A percentile compares a stretch with the other conserved stretches of the same genome.
These are phyloP conservation scores for Kuraishia borneana DNA, from an alignment of 805 yeast species.

Conservation along the genomic window DNA sequence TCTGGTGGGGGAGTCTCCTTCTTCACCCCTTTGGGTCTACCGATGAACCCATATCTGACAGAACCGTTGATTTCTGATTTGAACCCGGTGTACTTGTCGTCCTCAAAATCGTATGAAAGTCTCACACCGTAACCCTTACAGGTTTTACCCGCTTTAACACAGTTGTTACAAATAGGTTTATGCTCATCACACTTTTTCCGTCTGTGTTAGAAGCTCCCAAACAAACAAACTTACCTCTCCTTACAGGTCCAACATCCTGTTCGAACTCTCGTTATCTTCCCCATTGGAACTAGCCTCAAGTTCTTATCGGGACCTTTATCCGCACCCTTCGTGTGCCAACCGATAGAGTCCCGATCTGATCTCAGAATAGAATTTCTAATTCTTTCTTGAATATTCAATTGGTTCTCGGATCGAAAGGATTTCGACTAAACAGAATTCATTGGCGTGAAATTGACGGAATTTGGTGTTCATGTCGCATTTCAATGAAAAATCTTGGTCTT, in stretches of 20 bases:
- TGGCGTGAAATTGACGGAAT: background rate
- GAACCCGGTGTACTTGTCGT: constrained; percentile 8
- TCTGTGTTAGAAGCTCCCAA: background rate
- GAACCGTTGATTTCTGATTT: constrained; percentile 3
- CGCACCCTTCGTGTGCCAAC: no score
- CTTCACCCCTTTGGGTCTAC: constrained; percentile 2
- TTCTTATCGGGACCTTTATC: background rate
- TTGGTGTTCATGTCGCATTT: constrained; percentile 2
- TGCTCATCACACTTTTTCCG: constrained; percentile 33
- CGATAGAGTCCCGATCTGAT: no score
- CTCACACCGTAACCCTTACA: constrained; percentile 31
- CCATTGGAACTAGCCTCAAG: background rate
- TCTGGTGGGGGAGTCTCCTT: no score
- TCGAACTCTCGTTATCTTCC: constrained; percentile 36
- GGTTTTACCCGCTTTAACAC: constrained; percentile 20
- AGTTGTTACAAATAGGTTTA: constrained; percentile 31
- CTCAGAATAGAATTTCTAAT: no score
- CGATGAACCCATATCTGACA: constrained; percentile 4
- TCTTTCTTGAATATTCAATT: no score
- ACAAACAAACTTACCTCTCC: constrained; percentile 22
- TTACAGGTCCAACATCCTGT: constrained; percentile 53
- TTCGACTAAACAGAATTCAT: no score
- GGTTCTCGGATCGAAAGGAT: no score
- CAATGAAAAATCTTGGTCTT: constrained; percentile 8
- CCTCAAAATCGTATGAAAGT: constrained; percentile 30